Evolutionary conservation across 2,329 filamentous ascomycete species (phyloP).

Genomic region (Aphanoascus verrucosus): DNA sequence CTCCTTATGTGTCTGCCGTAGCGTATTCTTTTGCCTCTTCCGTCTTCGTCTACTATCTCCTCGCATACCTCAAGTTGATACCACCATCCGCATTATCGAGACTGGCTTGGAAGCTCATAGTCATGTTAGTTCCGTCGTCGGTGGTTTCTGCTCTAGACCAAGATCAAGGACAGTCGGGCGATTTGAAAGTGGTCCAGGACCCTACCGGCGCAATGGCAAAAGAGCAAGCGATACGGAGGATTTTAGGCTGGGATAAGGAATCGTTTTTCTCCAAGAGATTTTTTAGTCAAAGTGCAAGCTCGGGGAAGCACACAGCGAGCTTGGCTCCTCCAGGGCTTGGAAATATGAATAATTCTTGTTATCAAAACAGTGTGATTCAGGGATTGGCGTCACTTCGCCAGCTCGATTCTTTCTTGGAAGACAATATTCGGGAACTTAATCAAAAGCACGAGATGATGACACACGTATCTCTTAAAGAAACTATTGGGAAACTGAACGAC

Average conservation of each 20-base stretch:
- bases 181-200: slow-evolving; percentile 16
- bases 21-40: slow-evolving; percentile 23
- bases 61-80: slow-evolving; percentile 25
- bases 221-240: slow-evolving; percentile 52
- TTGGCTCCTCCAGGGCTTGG: slow-evolving; percentile 54
- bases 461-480: slow-evolving; percentile 48
- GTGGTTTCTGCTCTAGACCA: slow-evolving; percentile 41
- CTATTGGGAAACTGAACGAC: slow-evolving; percentile 61
- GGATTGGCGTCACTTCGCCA: slow-evolving; percentile 65
- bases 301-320: slow-evolving; percentile 37
- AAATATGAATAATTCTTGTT: slow-evolving; percentile 93
- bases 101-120: slow-evolving; percentile 30
- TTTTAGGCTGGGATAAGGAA: slow-evolving; percentile 51
- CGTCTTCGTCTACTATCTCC: slow-evolving; percentile 23
- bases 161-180: slow-evolving; percentile 13
- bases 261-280: slow-evolving; percentile 40
- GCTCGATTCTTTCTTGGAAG: slow-evolving; percentile 55
- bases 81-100: slow-evolving; percentile 23
- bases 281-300: slow-evolving; percentile 44
- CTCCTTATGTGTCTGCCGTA: slow-evolving; percentile 24
- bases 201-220: slow-evolving; percentile 44
- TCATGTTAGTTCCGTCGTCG: slow-evolving; percentile 32
- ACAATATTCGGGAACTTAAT: slow-evolving; percentile 30
- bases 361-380: slow-evolving; percentile 92
- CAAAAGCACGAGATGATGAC: slow-evolving; percentile 32